A percentile compares a stretch with the other conserved stretches of the same genome.
These are phyloP conservation scores for Aureoboletus auriporus DNA, from an alignment of 768 basidiomycete genomes.

Conservation along the genomic window DNA sequence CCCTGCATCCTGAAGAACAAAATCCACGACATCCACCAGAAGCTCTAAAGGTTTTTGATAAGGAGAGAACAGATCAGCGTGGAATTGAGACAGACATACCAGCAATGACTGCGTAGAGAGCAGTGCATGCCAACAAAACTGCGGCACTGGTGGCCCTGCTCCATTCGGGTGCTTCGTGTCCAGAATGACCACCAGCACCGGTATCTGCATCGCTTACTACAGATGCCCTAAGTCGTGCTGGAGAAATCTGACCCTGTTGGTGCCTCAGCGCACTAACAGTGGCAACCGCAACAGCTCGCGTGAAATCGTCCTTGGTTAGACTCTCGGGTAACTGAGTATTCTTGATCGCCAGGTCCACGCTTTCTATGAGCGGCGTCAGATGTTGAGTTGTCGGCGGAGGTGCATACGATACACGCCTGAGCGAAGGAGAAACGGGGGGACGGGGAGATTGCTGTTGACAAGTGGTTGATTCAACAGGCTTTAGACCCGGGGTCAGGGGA, in stretches of 20 bases:
- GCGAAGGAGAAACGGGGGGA: conserved; percentile 39
- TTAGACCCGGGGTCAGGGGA: conserved; percentile 36
- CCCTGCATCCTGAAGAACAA: conserved; percentile 83
- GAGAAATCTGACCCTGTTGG: conserved; percentile 58
- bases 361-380: conserved; percentile 69
- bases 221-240: conserved; percentile 43
- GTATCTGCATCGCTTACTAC: conserved; percentile 36
- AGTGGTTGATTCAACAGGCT: conserved; percentile 18
- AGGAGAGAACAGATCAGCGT: neutral
- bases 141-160: conserved; percentile 86
- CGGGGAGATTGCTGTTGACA: conserved; percentile 17
- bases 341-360: conserved; percentile 75
- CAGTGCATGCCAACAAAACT: conserved; percentile 85
- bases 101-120: conserved; percentile 91
- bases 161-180: conserved; percentile 97
- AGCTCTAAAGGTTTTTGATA: conserved; percentile 54
- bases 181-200: conserved; percentile 60
- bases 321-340: conserved; percentile 51
- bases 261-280: conserved; percentile 89
- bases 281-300: conserved; percentile 89
- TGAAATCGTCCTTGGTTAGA: conserved; percentile 85
- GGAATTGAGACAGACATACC: conserved; percentile 53
- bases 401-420: conserved; percentile 58
- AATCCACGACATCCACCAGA: conserved; percentile 92
- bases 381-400: conserved; percentile 27